Evolutionary conservation across 164 flowering plant genomes (phyloP).

Genomic region (Protea cynaroides): DNA sequence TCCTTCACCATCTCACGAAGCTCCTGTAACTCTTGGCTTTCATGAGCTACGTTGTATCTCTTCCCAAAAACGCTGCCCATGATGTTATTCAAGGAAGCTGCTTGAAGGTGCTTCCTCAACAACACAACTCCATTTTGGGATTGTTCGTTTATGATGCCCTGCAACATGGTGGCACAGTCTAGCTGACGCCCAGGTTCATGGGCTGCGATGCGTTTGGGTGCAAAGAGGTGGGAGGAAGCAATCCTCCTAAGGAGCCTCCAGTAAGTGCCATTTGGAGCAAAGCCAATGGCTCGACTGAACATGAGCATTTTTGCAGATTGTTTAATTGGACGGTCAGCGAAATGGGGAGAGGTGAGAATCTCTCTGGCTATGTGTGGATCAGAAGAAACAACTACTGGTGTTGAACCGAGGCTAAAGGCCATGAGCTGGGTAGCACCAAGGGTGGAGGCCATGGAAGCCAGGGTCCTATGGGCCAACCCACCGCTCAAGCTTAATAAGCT

Average conservation of each 20-base stretch:
- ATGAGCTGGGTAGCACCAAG: constrained; percentile 35
- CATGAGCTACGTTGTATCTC: constrained; percentile 21
- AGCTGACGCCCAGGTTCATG: constrained; percentile 40
- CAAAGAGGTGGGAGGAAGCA: constrained; percentile 57
- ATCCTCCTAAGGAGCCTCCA: constrained; percentile 67
- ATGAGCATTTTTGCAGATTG: constrained; percentile 58
- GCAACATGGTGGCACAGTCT: constrained; percentile 39
- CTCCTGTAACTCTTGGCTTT: constrained; percentile 24
- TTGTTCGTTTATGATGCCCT: constrained; percentile 25
- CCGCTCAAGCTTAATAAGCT: constrained; percentile 34
- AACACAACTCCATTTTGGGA: constrained; percentile 22
- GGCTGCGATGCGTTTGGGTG: constrained; percentile 44
- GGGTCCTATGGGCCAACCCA: constrained; percentile 53
- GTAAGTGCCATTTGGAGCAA: constrained; percentile 65
- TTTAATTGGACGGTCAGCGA: constrained; percentile 72
- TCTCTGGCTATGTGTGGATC: constrained; percentile 53
- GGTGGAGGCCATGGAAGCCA: constrained; percentile 38
- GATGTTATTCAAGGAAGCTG: constrained; percentile 54
- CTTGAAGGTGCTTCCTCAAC: constrained; percentile 42
- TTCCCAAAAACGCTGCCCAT: constrained; percentile 69
- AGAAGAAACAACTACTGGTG: constrained; percentile 53
- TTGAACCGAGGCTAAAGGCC: constrained; percentile 68
- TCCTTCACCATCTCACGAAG: constrained; percentile 53
- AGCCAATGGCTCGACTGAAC: constrained; percentile 78
- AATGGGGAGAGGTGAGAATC: constrained; percentile 50